Evolutionary conservation across 2,329 filamentous ascomycete genomes (phyloP), one percentile per base, ranked within the genome.

Genomic region (Colletotrichum sp.): DNA sequence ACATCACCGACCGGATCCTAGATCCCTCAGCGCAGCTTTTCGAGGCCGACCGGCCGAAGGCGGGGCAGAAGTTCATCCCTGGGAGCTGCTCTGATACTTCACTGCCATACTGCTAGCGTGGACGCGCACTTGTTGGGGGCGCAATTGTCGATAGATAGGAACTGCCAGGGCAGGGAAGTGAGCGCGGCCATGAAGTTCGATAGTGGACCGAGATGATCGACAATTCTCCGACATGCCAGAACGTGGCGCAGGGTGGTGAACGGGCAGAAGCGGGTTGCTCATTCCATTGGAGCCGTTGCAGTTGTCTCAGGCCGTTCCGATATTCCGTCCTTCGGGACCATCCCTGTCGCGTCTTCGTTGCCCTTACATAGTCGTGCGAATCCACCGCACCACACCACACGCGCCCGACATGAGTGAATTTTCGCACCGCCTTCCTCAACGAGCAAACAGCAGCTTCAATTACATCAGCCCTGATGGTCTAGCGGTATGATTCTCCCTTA

Each of bases 1-100:
- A 79, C 54, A 76, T 80, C 55, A 74, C 79, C 21, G 76, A 80
- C 55, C 74, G 73, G 4, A 72, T 80, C 12, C 47, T 81, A 11
- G 76, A 79, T 29, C 79, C 78, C 6, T 79, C 76, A 9, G 76
- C 77, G 6, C 78, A 78, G 73, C 63, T 80, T 21, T 79, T 78
- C 54, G 78, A 78, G 61, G 68, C 54, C 11, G 78, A 80, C 66
- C 34, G 77, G 33, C 72, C 76, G 6, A 78, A 76, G 70, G 74
- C 70, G 6, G 72, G 62, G 5, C 78, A 80, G 31, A 74, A 64
- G 13, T 80, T 79, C 54, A 79, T 79, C 64, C 73, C 78, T 21
- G 78, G 78, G 8, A 80, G 79, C 67, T 80, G 77, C 62, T 80
- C 78, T 24, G 77, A 80, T 31, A 77, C 76, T 2, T 73, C 70